Evolutionary conservation across 352 stramenopile species (phyloP).

Genomic region (Phytopythium montanum): DNA sequence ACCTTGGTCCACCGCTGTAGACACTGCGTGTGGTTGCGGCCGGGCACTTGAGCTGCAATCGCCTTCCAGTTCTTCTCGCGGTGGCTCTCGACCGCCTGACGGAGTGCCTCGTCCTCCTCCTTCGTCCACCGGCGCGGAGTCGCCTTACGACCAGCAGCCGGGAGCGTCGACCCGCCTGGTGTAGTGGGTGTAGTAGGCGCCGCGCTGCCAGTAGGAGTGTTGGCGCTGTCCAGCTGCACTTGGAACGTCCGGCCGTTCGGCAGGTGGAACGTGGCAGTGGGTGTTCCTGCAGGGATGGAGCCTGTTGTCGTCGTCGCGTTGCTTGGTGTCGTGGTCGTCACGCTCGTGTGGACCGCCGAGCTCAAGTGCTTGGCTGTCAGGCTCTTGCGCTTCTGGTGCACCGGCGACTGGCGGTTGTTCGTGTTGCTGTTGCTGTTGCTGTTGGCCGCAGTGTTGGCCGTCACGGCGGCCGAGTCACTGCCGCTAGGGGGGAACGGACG

Average conservation of each 20-base stretch:
- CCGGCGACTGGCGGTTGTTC: constrained; percentile 39
- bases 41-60: constrained; percentile 84
- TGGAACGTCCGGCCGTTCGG: constrained; percentile 72
- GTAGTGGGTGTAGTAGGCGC: constrained; percentile 32
- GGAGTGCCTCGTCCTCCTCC: constrained; percentile 87
- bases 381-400: constrained; percentile 61
- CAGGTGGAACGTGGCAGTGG: constrained; percentile 16
- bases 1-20: constrained; percentile 92
- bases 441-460: neutral
- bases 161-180: constrained; percentile 13
- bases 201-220: neutral
- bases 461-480: constrained; percentile 2
- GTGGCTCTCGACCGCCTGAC: constrained; percentile 79
- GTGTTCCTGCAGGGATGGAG: constrained; percentile 23
- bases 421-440: constrained; percentile 9
- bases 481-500: constrained; percentile 24
- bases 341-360: constrained; percentile 11
- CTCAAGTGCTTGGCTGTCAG: constrained; percentile 71
- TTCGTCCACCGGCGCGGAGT: constrained; percentile 84
- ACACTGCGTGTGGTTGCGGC: constrained; percentile 90
- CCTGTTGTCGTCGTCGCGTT: constrained; percentile 15
- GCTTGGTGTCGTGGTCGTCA: neutral
- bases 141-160: constrained; percentile 56
- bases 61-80: constrained; percentile 92
- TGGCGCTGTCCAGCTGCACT: constrained; percentile 53